Base-by-base conservation (phyloP, 768 basidiomycete species). In the Candolleomyces eurysporus region DNA sequence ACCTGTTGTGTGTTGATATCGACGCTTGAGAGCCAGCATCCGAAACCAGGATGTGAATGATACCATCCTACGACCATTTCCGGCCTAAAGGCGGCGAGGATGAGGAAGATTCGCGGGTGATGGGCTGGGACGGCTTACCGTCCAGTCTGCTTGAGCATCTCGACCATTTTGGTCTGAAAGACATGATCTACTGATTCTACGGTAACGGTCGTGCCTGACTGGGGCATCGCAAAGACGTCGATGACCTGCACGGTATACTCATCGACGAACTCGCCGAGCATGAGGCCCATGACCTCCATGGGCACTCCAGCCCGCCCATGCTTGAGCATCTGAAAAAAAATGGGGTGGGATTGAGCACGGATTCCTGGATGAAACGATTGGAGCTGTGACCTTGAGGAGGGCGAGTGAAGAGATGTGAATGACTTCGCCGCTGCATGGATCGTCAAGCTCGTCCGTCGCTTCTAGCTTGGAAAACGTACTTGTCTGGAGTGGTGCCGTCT, bases 61-160 rank as follows among this genome's bases (percentile, higher is more conserved):
- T 99, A 99, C 97, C 97, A 99, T 4, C 97, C 97, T 1, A 99
- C 97, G 5, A 98, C 97, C 88, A 90, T 92, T 79, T 98, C 97
- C 36, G 96, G 92, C 67, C 96, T 89, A 55, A 65, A n/a, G 26
- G 30, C 17, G 54, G n/a, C n/a, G 19, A 46, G 9, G 17, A 22
- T 26, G 42, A 11, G 21, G 11, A 4, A 16, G 5, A 32, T 39
- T 31, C 43, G 39, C 45, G 22, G 43, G 22, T 30, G n/a, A 17
- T 21, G 48, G 32, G 16, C 10, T 22, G 7, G n/a, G 16, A 49
- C 7, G 14, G 74, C 89, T 71, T 67, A 94, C 94, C 96, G 79
- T 64, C 97, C 97, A 0, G 97, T 99, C 79, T 98, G 97, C 77
- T 99, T 98, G 68, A 99, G 76, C 96, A 98, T 98, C 59, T 98